phyloP scores from a whole-genome alignment of 345 rosid species.

The Combretum micranthum region DNA sequence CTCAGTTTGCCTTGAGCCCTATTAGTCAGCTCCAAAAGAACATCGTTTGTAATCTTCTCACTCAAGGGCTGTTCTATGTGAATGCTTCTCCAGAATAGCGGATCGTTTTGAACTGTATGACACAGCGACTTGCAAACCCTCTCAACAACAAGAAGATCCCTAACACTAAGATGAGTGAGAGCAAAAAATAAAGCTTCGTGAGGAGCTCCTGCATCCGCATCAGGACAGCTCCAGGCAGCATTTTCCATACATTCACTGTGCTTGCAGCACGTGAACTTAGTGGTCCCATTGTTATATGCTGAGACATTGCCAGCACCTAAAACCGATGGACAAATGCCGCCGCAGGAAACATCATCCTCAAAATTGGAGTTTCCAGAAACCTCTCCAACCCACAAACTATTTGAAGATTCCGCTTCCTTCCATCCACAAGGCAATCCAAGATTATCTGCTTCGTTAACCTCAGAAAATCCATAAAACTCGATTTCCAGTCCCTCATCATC shows the following conservation, averaged over 20 bases:
- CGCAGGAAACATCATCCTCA: too few species aligned
- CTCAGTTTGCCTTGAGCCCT: conserved; percentile 78
- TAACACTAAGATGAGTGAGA: conserved; percentile 53
- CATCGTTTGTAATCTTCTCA: conserved; percentile 84
- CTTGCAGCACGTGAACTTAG: background rate
- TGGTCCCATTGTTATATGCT: conserved; percentile 10
- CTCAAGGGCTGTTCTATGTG: conserved; percentile 73
- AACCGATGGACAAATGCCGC: too few species aligned
- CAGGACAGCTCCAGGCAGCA: conserved; percentile 1
- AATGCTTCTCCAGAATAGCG: conserved; percentile 66
- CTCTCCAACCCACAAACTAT: too few species aligned
- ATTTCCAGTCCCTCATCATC: background rate
- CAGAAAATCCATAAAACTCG: background rate
- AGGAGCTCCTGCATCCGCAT: conserved; percentile 23
- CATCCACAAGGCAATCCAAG: too few species aligned
- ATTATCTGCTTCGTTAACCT: too few species aligned
- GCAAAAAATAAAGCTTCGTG: conserved; percentile 54
- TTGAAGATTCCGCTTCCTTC: too few species aligned
- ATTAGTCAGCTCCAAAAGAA: conserved; percentile 51
- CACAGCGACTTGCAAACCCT: conserved; percentile 59
- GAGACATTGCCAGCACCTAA: background rate
- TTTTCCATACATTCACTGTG: background rate
- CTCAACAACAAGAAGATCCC: conserved; percentile 68
- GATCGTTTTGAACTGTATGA: conserved; percentile 44
- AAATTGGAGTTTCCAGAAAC: too few species aligned